A percentile compares a stretch with the other conserved stretches of the same genome.
Evolutionary conservation across 192 early-diverging fungal species (phyloP).

Genomic region (Coemansia sp.): DNA sequence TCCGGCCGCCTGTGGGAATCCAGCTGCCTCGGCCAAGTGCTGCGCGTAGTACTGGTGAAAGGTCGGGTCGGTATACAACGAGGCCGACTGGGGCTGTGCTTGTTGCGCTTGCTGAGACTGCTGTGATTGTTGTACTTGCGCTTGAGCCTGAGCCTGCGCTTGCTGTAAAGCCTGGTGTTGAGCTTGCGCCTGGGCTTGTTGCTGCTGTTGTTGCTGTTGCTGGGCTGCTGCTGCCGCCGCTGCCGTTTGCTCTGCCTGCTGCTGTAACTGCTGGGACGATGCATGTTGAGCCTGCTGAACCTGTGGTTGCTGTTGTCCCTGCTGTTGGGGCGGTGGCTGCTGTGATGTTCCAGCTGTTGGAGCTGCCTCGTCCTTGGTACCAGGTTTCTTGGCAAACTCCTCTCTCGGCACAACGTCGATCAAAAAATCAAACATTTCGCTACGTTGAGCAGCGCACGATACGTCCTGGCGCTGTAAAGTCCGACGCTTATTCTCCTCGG

Average conservation of each 20-base stretch:
- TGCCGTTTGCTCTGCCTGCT: neutral
- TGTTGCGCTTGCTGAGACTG: conserved; percentile 9
- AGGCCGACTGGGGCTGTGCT: conserved; percentile 6
- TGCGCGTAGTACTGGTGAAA: conserved; percentile 56
- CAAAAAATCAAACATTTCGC: conserved; percentile 97
- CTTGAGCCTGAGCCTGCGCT: conserved; percentile 12
- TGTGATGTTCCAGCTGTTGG: conserved; percentile 3
- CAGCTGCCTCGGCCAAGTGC: conserved; percentile 45
- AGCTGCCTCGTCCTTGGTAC: neutral
- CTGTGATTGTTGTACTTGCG: conserved; percentile 17
- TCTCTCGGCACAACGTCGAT: conserved; percentile 97
- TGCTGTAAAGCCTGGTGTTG: conserved; percentile 10
- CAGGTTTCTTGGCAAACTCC: conserved; percentile 58
- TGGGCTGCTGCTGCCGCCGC: conserved; percentile 6
- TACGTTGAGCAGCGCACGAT: conserved; percentile 82
- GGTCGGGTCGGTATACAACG: conserved; percentile 31
- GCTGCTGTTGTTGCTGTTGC: conserved; percentile 19
- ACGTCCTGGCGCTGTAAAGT: conserved; percentile 94
- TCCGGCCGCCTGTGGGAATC: conserved; percentile 37
- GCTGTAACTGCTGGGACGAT: neutral
- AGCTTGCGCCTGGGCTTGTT: conserved; percentile 15
- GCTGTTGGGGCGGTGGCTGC: neutral
- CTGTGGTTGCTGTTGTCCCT: neutral
- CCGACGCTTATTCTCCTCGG: conserved; percentile 96
- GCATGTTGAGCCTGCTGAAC: neutral